Conservation (phyloP, 2,329 filamentous ascomycete species). For the Aspergillus phoenicis region DNA sequence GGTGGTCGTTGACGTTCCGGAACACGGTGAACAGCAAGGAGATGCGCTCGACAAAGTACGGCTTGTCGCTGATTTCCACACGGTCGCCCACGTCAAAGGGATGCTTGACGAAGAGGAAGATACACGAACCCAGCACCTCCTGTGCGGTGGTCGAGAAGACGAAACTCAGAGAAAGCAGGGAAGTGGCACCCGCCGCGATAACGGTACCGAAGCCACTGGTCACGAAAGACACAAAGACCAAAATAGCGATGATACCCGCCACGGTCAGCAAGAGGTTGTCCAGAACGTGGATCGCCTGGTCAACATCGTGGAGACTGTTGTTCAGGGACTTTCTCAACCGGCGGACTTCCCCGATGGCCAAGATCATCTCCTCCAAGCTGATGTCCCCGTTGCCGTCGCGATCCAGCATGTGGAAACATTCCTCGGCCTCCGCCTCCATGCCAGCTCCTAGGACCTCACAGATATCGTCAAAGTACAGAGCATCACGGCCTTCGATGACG, state of each 20-base stretch:
- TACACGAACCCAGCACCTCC: constrained; percentile 96
- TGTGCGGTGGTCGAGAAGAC: constrained; percentile 90
- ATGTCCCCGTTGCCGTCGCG: constrained; percentile 91
- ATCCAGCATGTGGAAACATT: constrained; percentile 80
- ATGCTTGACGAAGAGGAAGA: constrained; percentile 98
- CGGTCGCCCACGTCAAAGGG: constrained; percentile 95
- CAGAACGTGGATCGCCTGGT: constrained; percentile 87
- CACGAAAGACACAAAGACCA: constrained; percentile 89
- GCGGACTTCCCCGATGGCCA: constrained; percentile 80
- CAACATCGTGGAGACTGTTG: constrained; percentile 95
- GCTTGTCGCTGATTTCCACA: constrained; percentile 71
- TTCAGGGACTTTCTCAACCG: constrained; percentile 85
- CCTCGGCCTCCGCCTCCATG: constrained; percentile 76
- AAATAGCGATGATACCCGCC: constrained; percentile 76
- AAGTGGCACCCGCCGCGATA: constrained; percentile 85
- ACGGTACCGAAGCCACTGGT: constrained; percentile 83
- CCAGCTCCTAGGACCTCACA: constrained; percentile 80
- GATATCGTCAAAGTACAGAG: constrained; percentile 78
- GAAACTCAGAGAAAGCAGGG: constrained; percentile 93
- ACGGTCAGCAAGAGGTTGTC: constrained; percentile 83
- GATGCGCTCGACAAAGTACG: constrained; percentile 87
- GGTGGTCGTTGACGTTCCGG: constrained; percentile 77
- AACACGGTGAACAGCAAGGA: constrained; percentile 93
- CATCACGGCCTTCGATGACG: constrained; percentile 83
- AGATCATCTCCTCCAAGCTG: constrained; percentile 90